Percentiles rank a stretch among this genome's conserved stretches.
Evolutionary conservation across 106 monocot genomes (phyloP).

Genomic region (Phalaenopsis aphrodite): DNA sequence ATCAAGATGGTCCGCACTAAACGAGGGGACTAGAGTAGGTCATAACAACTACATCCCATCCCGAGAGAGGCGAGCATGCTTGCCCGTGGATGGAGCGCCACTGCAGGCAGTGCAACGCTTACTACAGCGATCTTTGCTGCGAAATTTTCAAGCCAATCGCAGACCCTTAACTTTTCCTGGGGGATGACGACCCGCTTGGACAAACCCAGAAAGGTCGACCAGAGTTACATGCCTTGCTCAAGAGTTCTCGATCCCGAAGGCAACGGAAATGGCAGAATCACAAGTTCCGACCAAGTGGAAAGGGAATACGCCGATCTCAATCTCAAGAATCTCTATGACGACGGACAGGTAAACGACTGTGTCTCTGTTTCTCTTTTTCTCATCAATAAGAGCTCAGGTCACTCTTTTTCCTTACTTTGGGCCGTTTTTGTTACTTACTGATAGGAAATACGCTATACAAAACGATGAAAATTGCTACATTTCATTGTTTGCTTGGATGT

Average conservation of each 20-base stretch:
- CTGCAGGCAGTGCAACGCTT: neutral
- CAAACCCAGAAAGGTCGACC: neutral
- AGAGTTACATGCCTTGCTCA: neutral
- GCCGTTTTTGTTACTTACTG: neutral
- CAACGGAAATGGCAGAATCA: neutral
- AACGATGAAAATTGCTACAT: neutral
- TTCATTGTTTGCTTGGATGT: too few relatives aligned
- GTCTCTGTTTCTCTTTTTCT: neutral
- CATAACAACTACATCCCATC: too few relatives aligned
- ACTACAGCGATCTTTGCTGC: neutral
- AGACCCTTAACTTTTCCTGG: neutral
- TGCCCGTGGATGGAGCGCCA: neutral
- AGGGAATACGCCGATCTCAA: constrained; percentile 60
- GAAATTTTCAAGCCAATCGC: neutral
- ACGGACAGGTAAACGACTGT: constrained; percentile 12
- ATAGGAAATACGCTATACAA: neutral
- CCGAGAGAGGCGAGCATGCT: neutral
- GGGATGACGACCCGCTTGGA: too few relatives aligned
- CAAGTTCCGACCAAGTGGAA: constrained; percentile 47
- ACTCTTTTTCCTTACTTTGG: neutral
- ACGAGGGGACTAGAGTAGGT: too few relatives aligned
- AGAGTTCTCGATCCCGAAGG: neutral
- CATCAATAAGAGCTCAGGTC: neutral
- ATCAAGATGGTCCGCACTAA: too few relatives aligned
- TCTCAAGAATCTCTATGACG: constrained; percentile 32